Evolutionary conservation across 345 rosid species (phyloP), one percentile per base, ranked within the genome.

Genomic region (Lumnitzera littorea): DNA sequence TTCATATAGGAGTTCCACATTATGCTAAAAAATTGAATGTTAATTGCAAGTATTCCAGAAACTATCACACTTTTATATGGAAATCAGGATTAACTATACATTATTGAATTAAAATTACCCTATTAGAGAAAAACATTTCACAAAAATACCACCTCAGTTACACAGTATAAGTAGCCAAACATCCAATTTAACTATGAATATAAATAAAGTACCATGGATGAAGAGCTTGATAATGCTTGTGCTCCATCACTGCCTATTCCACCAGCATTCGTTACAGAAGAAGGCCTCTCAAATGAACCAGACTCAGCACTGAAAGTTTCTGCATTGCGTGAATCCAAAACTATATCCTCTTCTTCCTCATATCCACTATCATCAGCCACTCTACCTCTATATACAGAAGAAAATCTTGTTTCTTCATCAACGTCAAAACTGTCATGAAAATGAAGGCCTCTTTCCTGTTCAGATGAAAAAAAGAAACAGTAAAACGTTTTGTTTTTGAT

Each of bases 391-490:
- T 51, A 66, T 62, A 95, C 99, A 13, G 99, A 81, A 31, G 97
- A 88, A 70, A 68, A 95, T 67, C 89, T 81, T 55, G 87, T 74
- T 78, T 95, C 97, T 71, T 91, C 97, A 50, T 95, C 99, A 48
- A 78, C 57, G 65, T 82, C 91, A 58, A 67, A 69, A 71, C 67
- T 74, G 59, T 77, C 95, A 64, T 72, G 74, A 61, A 79, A 74
- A 72, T 80, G 75, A 62, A 68, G 59, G 58, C 97, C 96, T 69
- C 97, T 86, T 84, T 95, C 97, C 99, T 95, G 86, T 36, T 36
- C 43, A 36, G 9, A 5, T 36, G 50, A 29, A 57, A 70, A 62
- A 65, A 52, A 62, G 13, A 16, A 43, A 50, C 43, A 53, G 41
- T 13, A 64, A 55, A 47, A 72, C 36, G 66, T 36, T 65, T 51